These are phyloP conservation scores for Asclepias syriaca DNA, from an alignment of 257 asterid genomes.

Conservation along the genomic window DNA sequence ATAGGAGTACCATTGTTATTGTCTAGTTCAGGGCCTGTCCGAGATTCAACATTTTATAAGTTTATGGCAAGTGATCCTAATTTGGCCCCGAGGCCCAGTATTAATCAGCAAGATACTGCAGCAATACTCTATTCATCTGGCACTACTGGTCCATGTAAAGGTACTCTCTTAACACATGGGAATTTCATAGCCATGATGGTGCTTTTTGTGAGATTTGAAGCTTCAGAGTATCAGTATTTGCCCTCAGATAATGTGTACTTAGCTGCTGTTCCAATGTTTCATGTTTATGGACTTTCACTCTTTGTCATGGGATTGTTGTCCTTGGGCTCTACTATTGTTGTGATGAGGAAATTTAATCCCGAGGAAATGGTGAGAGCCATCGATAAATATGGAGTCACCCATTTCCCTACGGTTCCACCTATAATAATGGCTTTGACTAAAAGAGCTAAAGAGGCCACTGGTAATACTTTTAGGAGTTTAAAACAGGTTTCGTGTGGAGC, in stretches of 20 bases:
- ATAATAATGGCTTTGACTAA: slow-evolving; percentile 41
- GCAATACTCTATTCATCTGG: slow-evolving; percentile 78
- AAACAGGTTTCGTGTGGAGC: slow-evolving; percentile 84
- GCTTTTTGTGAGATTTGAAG: slow-evolving; percentile 9
- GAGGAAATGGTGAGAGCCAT: slow-evolving; percentile 61
- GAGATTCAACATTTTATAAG: slow-evolving; percentile 31
- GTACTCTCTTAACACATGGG: slow-evolving; percentile 57
- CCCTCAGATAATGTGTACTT: slow-evolving; percentile 3
- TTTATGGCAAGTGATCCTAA: slow-evolving; percentile 50
- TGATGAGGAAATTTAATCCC: slow-evolving; percentile 55
- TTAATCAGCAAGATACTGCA: slow-evolving; percentile 56
- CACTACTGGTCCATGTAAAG: slow-evolving; percentile 67
- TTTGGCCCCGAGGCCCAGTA: slow-evolving; percentile 50
- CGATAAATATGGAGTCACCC: slow-evolving; percentile 58
- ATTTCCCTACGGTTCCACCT: slow-evolving; percentile 66
- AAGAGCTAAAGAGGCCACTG: slow-evolving; percentile 37
- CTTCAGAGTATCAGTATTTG: background rate
- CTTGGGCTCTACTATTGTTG: slow-evolving; percentile 54
- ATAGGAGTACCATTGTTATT: slow-evolving; percentile 50
- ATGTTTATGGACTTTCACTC: slow-evolving; percentile 63
- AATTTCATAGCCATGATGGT: slow-evolving; percentile 64
- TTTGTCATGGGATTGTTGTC: slow-evolving; percentile 69
- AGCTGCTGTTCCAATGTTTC: slow-evolving; percentile 57
- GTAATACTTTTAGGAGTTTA: slow-evolving; percentile 41
- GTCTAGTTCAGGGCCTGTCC: slow-evolving; percentile 11